Evolutionary conservation across 495 filamentous ascomycete species (phyloP), one percentile per base, ranked within the genome.

Genomic region (Neurospora tetrasperma): DNA sequence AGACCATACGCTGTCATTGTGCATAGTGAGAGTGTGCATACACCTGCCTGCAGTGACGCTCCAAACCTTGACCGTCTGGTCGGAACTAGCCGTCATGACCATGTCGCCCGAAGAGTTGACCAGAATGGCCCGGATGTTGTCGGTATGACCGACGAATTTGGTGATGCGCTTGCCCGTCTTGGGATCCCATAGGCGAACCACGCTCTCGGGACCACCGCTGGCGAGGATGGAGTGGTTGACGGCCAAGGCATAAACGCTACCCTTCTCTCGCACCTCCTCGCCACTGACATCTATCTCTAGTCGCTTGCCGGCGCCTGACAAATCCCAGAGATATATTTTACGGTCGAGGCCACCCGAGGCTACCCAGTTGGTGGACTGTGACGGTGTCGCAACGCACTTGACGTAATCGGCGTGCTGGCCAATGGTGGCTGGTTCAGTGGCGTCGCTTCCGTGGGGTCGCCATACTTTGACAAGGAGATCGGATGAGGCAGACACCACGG

Each of bases 21-120:
- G 96, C 96, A 98, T 98, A 18, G 94, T 97, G 71, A 99, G 85
- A 5, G 96, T 99, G 82, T 98, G 92, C 91, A 98, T 93, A 85
- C 96, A 98, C 73, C 96, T 87, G 43, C 95, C 96, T 12, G 93
- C 94, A 2, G 93, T 94, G 68, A 98, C 88, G 69, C 94, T 98
- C 96, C 96, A 99, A 31, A 98, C 89, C 82, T 99, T 99, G 83
- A 99, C 90, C 0, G 96, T 98, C 80, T 96, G 93, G 79, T 99
- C 96, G 3, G 96, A 96, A 69, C 94, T 97, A 4, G 94, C 96
- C 0, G 94, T 97, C 88, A 99, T 89, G 69, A 99, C 92, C 42
- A 89, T 95, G 80, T 97, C 93, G 10, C 93, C 94, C 71, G 91
- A 88, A 76, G 95, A 88, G 75, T 91, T 97, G 76, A 99, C 90